Base-by-base conservation (phyloP, 2,329 filamentous ascomycete species). In the Dissoconium aciculare region DNA sequence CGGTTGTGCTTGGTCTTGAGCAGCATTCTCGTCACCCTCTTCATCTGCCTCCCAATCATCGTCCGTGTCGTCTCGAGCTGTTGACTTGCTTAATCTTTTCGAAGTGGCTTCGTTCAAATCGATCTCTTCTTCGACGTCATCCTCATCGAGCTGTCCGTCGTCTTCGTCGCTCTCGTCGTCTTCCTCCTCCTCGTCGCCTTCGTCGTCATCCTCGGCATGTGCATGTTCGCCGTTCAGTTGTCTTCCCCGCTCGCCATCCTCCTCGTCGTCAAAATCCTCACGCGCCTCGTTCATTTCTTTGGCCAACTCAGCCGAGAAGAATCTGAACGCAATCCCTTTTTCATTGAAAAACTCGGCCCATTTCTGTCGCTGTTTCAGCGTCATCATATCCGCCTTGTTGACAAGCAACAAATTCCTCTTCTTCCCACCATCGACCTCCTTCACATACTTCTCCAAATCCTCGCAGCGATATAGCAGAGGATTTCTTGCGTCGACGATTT, bases 311-410 rank as follows among this genome's bases (percentile, higher is more conserved):
- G 89, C 89, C 2, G 91, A 98, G 64, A 98, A 98, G 63, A 95
- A 98, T 47, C 78, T 80, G 64, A 89, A 98, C 32, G 80, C 73
- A 50, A 98, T 91, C 15, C 75, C 73, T 15, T 78, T 72, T 44
- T 74, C 64, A 44, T 76, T 76, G 44, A 98, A 82, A 51, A 93
- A 83, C 44, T 78, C 71, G 3, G 85, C 85, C 89, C 89, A 98
- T 1, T 67, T 64, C 41, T 69, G 69, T 42, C 89, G 67, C 60
- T 98, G 91, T 47, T 73, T 72, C 28, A 74, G 56, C 2, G 85
- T 92, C 81, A 98, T 85, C 89, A 98, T 94, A 59, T 98, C 89
- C 27, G 89, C 85, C 66, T 98, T 98, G 66, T 98, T 98, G 51
- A 98, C 87, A 33, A 98, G 64, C 33, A 98, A 56, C 50, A 98